Conservation (phyloP, 2,329 filamentous ascomycete genomes). For the Claviceps pazoutovae region DNA sequence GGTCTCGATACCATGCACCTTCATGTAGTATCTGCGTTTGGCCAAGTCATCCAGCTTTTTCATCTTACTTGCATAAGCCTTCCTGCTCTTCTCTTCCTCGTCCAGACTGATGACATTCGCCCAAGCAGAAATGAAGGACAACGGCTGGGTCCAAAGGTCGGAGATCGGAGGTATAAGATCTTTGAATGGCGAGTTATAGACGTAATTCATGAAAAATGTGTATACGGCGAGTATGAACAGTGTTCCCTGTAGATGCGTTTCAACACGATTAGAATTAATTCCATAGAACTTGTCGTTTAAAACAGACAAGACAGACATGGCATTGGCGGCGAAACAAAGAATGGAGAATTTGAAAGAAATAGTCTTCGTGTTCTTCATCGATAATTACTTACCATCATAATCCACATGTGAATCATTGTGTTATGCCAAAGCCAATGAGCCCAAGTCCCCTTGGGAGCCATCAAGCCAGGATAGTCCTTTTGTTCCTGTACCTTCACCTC, state of each 20-base stretch:
- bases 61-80: slow-evolving; percentile 58
- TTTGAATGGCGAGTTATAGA: slow-evolving; percentile 61
- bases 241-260: slow-evolving; percentile 35
- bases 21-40: slow-evolving; percentile 74
- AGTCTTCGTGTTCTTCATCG: too few relatives aligned
- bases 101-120: slow-evolving; percentile 65
- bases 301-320: too few relatives aligned
- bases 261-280: background rate
- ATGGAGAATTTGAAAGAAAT: background rate
- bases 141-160: slow-evolving; percentile 55
- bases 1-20: slow-evolving; percentile 68
- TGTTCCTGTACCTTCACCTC: slow-evolving; percentile 52
- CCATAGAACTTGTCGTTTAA: too few relatives aligned
- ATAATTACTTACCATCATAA: slow-evolving; percentile 55
- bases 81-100: slow-evolving; percentile 52
- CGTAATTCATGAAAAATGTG: slow-evolving; percentile 69
- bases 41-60: slow-evolving; percentile 70
- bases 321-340: background rate
- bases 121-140: slow-evolving; percentile 50
- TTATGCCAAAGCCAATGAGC: slow-evolving; percentile 76
- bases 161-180: slow-evolving; percentile 62
- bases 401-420: slow-evolving; percentile 60
- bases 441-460: slow-evolving; percentile 70
- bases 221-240: slow-evolving; percentile 54
- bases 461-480: slow-evolving; percentile 75